Conservation (phyloP, 2,329 filamentous ascomycete genomes). For the Thielaviopsis ethacetica region DNA sequence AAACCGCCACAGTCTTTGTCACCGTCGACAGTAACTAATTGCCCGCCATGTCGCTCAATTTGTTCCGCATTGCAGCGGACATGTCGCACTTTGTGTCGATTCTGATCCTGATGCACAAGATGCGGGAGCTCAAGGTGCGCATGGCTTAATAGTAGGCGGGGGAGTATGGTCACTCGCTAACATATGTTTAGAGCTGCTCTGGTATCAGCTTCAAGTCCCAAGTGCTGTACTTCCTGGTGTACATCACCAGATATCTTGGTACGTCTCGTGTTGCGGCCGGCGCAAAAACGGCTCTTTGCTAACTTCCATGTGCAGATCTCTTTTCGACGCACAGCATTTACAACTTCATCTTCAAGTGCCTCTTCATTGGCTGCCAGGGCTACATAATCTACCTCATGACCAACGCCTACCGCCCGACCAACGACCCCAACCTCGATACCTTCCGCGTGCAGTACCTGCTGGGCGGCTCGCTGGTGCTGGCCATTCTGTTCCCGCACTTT, state of each 20-base stretch:
- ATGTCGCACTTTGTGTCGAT: constrained; percentile 91
- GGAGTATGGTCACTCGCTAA: neutral
- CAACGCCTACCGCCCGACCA: constrained; percentile 90
- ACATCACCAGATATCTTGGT: constrained; percentile 85
- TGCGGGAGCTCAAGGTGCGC: constrained; percentile 27
- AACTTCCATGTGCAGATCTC: constrained; percentile 41
- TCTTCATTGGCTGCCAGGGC: constrained; percentile 77
- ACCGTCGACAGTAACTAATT: neutral
- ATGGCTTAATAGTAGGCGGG: neutral
- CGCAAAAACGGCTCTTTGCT: constrained; percentile 6
- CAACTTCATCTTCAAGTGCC: constrained; percentile 89
- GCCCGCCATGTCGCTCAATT: constrained; percentile 31
- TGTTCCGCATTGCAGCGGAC: constrained; percentile 52
- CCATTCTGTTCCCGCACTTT: constrained; percentile 67
- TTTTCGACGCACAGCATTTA: constrained; percentile 74
- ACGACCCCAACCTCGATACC: constrained; percentile 92
- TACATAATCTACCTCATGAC: constrained; percentile 99
- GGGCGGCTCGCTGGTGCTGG: constrained; percentile 61
- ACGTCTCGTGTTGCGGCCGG: constrained; percentile 15
- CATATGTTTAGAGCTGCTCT: constrained; percentile 58
- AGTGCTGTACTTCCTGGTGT: constrained; percentile 85
- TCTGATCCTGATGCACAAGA: constrained; percentile 90
- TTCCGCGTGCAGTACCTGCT: constrained; percentile 94
- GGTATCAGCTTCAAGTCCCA: constrained; percentile 99
- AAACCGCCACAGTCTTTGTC: too few species aligned